phyloP scores from a whole-genome alignment of 2,329 filamentous ascomycete genomes.

The Fusarium sp. region DNA sequence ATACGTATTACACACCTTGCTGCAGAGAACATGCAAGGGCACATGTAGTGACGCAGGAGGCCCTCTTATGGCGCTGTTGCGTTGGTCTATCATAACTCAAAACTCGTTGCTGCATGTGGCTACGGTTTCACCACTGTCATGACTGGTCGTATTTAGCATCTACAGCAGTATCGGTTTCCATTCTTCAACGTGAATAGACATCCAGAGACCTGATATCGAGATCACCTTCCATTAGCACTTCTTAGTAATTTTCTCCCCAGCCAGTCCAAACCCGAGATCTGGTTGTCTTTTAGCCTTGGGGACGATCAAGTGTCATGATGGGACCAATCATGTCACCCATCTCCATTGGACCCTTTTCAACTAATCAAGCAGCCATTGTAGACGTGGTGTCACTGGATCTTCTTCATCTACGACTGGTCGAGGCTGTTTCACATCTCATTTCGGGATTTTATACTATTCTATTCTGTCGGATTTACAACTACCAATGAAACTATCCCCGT shows the following conservation, averaged over 20 bases:
- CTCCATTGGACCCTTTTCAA: conserved; percentile 2
- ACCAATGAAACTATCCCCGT: conserved; percentile 31
- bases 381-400: conserved; percentile 4
- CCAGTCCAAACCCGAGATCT: background rate
- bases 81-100: conserved; percentile 18
- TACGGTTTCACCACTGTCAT: conserved; percentile 36
- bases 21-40: conserved; percentile 27
- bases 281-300: conserved; percentile 3
- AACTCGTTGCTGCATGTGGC: conserved; percentile 27
- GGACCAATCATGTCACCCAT: conserved; percentile 24
- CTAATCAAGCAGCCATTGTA: conserved; percentile 10
- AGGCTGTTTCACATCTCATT: conserved; percentile 7
- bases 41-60: conserved; percentile 25
- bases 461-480: conserved; percentile 3
- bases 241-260: conserved; percentile 1
- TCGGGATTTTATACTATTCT: conserved; percentile 22
- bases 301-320: conserved; percentile 3
- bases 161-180: conserved; percentile 12
- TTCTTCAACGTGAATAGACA: background rate
- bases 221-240: background rate
- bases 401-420: conserved; percentile 14
- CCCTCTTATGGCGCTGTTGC: background rate
- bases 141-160: conserved; percentile 19
- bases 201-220: background rate
- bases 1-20: conserved; percentile 14